phyloP scores from a whole-genome alignment of 1,284 basidiomycete genomes.

The Apiotrichum montevideense region DNA sequence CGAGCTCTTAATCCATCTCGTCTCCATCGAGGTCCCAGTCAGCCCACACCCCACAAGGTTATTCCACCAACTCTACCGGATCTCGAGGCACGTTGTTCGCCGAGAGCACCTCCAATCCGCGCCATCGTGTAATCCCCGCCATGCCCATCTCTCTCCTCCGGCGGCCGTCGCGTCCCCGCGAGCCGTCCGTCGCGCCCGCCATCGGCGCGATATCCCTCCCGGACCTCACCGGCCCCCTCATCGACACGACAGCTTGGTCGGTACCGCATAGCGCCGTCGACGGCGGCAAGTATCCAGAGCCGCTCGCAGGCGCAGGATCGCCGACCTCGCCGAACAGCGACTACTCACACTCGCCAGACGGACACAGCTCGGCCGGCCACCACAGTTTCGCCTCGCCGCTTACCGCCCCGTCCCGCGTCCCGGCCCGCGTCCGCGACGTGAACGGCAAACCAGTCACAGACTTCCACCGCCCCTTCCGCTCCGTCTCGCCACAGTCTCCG shows the following conservation, averaged over 20 bases:
- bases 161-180: conserved; percentile 4
- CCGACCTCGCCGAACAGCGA: background rate
- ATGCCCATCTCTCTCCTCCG: conserved; percentile 19
- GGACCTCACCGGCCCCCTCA: conserved; percentile 32
- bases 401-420: conserved; percentile 2
- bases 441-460: conserved; percentile 11
- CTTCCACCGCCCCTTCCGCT: conserved; percentile 34
- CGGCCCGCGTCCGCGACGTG: conserved; percentile 4
- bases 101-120: no score
- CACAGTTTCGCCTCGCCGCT: background rate
- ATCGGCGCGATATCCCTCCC: conserved; percentile 35
- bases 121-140: background rate
- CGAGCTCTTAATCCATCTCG: no score
- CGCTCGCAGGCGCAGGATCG: no score
- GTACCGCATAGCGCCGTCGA: background rate
- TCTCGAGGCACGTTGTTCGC: no score
- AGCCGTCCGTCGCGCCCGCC: conserved; percentile 6
- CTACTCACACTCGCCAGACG: background rate
- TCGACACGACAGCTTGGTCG: conserved; percentile 29
- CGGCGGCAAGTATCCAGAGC: background rate
- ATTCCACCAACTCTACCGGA: no score
- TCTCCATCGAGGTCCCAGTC: no score
- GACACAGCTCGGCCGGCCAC: background rate
- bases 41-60: no score
- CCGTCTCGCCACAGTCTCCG: conserved; percentile 4